A percentile compares a stretch with the other conserved stretches of the same genome.
Conservation (phyloP, 73 alveolate species). For the Tetrahymena elliotti region DNA sequence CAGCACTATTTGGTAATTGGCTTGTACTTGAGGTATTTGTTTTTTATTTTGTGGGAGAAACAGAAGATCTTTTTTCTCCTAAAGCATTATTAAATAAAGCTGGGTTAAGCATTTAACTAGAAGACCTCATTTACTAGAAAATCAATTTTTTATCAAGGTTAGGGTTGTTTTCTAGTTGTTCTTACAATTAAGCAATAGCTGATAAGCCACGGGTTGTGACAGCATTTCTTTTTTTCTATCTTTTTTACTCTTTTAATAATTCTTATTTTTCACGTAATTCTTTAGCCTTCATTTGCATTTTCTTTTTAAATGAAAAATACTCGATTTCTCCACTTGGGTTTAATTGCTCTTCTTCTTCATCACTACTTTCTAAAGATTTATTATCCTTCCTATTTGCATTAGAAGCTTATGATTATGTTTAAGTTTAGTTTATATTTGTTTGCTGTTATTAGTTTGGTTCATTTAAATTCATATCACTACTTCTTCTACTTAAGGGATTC, state of each 20-base stretch:
- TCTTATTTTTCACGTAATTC: slow-evolving; percentile 32
- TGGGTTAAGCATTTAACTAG: not conserved
- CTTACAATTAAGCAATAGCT: not conserved
- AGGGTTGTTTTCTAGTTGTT: not conserved
- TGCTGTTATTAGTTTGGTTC: not conserved
- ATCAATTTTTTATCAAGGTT: not conserved
- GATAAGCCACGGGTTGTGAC: not conserved
- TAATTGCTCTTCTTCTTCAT: slow-evolving; percentile 16
- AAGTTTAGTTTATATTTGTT: not conserved
- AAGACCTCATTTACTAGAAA: not conserved
- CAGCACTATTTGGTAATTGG: not conserved
- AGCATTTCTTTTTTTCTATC: slow-evolving; percentile 2
- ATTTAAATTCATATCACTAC: not conserved
- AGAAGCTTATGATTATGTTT: not conserved
- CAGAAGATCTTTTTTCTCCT: not conserved
- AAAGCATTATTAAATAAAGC: not conserved
- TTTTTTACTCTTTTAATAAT: slow-evolving; percentile 21
- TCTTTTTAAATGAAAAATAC: slow-evolving; percentile 31
- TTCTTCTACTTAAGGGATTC: not conserved
- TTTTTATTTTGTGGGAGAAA: not conserved
- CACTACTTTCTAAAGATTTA: slow-evolving; percentile 11
- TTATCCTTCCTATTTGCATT: slow-evolving; percentile 6
- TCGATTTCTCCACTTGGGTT: slow-evolving; percentile 6
- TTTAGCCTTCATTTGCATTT: slow-evolving; percentile 21
- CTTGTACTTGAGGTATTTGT: not conserved